phyloP scores from a whole-genome alignment of 2,329 filamentous ascomycete species.

The Penicillium corylophilum region DNA sequence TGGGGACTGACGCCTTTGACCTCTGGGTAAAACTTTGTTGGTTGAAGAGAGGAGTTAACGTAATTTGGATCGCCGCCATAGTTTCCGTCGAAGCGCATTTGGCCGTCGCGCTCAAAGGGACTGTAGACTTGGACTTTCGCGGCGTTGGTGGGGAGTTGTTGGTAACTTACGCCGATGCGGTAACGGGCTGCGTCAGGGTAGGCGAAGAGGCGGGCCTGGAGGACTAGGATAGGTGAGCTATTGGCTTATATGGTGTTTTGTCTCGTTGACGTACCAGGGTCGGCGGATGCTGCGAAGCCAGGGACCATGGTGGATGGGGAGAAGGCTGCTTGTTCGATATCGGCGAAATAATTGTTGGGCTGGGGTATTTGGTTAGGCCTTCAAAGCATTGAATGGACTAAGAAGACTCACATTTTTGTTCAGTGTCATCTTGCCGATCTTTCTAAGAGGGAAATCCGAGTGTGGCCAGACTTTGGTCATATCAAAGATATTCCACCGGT shows the following conservation, averaged over 20 bases:
- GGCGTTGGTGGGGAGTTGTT: conserved; percentile 44
- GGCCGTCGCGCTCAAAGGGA: conserved; percentile 52
- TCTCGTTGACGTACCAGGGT: conserved; percentile 47
- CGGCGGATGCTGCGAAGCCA: conserved; percentile 61
- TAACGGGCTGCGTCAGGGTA: conserved; percentile 57
- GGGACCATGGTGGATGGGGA: conserved; percentile 64
- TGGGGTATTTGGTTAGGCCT: conserved; percentile 2
- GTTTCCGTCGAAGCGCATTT: conserved; percentile 49
- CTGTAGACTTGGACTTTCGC: conserved; percentile 40
- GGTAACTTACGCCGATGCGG: conserved; percentile 44
- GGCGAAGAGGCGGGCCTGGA: conserved; percentile 61
- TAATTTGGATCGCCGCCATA: conserved; percentile 62
- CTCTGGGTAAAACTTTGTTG: conserved; percentile 20
- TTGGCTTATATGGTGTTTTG: neutral
- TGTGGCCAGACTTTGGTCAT: conserved; percentile 83
- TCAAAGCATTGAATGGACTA: neutral
- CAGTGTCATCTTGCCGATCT: conserved; percentile 69
- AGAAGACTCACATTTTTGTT: conserved; percentile 61
- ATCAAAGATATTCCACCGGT: conserved; percentile 80
- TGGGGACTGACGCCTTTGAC: conserved; percentile 8
- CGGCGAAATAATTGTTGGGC: conserved; percentile 61
- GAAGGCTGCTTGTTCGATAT: conserved; percentile 68
- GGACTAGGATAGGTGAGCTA: conserved; percentile 41
- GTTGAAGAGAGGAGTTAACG: conserved; percentile 30
- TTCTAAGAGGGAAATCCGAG: conserved; percentile 67